These are phyloP conservation scores for Aspergillus felis DNA, from an alignment of 2,329 filamentous ascomycete genomes.

Conservation along the genomic window DNA sequence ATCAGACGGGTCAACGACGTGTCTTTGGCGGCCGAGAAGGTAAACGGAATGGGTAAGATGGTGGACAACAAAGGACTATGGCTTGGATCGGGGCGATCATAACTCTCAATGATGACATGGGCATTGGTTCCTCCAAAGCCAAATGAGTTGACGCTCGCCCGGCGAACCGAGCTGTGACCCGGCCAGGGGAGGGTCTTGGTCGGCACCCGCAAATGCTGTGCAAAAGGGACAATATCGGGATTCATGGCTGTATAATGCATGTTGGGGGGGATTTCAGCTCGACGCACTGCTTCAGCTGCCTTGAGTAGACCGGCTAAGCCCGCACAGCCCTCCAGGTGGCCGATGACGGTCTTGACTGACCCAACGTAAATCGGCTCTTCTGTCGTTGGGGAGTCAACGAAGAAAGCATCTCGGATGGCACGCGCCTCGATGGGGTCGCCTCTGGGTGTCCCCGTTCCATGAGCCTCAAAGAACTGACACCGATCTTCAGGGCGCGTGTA, in stretches of 20 bases:
- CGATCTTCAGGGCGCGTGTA: conserved; percentile 10
- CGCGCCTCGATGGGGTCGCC: conserved; percentile 25
- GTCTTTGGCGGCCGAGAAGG: too few relatives aligned
- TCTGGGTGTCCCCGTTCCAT: conserved; percentile 37
- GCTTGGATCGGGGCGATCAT: not conserved
- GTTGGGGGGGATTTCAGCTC: conserved; percentile 25
- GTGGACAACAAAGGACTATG: not conserved
- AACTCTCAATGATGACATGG: conserved; percentile 18
- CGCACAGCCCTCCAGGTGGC: conserved; percentile 23
- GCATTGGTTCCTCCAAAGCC: conserved; percentile 17
- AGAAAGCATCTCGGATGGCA: conserved; percentile 20
- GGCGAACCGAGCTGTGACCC: not conserved
- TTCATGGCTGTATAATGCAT: conserved; percentile 20
- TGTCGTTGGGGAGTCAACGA: not conserved
- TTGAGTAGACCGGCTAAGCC: conserved; percentile 27
- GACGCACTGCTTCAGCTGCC: conserved; percentile 23
- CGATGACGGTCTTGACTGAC: conserved; percentile 27
- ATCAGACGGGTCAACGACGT: too few relatives aligned
- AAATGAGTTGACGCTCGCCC: conserved; percentile 23
- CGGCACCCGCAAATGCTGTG: conserved; percentile 12
- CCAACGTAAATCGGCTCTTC: conserved; percentile 17
- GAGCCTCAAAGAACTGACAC: conserved; percentile 36
- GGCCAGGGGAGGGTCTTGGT: conserved; percentile 16
- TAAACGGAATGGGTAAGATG: too few relatives aligned
- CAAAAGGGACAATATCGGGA: conserved; percentile 17